phyloP scores from a whole-genome alignment of 768 basidiomycete genomes.

The Agrocybe praecox region DNA sequence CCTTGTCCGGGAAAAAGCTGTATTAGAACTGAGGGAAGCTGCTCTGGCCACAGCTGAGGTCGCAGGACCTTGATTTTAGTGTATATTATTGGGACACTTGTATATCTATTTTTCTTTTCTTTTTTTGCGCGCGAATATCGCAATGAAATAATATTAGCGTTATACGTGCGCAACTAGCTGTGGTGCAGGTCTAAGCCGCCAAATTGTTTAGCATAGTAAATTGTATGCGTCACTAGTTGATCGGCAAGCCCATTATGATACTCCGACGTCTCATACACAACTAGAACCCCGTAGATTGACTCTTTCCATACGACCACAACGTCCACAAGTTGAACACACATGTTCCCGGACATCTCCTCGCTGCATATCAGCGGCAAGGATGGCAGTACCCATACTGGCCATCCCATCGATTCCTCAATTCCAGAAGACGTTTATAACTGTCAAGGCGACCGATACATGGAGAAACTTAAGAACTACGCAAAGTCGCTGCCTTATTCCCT shows the following conservation, averaged over 20 bases:
- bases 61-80: constrained; percentile 14
- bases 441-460: constrained; percentile 48
- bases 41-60: constrained; percentile 42
- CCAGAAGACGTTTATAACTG: constrained; percentile 30
- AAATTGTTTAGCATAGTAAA: constrained; percentile 5
- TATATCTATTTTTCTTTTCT: not conserved
- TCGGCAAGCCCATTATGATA: constrained; percentile 15
- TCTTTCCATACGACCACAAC: constrained; percentile 12
- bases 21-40: constrained; percentile 73
- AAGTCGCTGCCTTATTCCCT: constrained; percentile 73
- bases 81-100: not conserved
- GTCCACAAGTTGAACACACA: constrained; percentile 15
- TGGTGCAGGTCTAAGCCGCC: not conserved
- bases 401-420: constrained; percentile 15
- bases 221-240: constrained; percentile 23
- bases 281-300: constrained; percentile 8
- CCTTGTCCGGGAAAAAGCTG: constrained; percentile 70
- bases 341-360: constrained; percentile 51
- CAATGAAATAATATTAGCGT: not conserved
- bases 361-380: constrained; percentile 45
- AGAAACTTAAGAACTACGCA: constrained; percentile 65
- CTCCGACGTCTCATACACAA: constrained; percentile 23
- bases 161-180: not conserved
- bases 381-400: not conserved
- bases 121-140: not conserved